A percentile compares a stretch with the other conserved stretches of the same genome.
Conservation (phyloP, 169 alveolate genomes). For the Eimeria maxima region DNA sequence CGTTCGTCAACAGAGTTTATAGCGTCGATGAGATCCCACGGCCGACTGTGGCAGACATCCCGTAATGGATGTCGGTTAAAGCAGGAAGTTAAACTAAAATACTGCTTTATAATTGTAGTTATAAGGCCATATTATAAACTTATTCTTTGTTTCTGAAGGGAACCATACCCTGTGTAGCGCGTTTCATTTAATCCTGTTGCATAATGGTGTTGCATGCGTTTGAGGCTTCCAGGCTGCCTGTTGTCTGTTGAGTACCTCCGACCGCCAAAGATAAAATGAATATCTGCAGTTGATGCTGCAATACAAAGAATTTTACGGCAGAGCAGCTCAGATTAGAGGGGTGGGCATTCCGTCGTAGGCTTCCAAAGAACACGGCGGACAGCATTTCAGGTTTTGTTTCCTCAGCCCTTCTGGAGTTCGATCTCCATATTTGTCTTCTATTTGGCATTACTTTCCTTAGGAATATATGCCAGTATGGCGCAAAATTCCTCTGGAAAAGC, state of each 20-base stretch:
- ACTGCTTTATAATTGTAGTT: neutral
- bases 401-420: neutral
- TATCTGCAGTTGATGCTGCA: neutral
- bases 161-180: neutral
- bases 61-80: neutral
- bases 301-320: neutral
- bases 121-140: neutral
- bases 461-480: constrained; percentile 12
- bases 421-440: neutral
- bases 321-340: neutral
- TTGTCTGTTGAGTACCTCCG: neutral
- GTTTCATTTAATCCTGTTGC: neutral
- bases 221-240: constrained; percentile 1
- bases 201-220: neutral
- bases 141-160: neutral
- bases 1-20: neutral
- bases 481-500: neutral
- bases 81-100: neutral
- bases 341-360: neutral
- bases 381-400: constrained; percentile 10
- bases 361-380: neutral
- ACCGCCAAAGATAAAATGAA: neutral
- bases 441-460: neutral
- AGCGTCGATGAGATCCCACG: constrained; percentile 28
- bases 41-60: constrained; percentile 42